A percentile compares a stretch with the other conserved stretches of the same genome.
phyloP scores from a whole-genome alignment of 495 filamentous ascomycete species.

The Penicillium tannophilum region DNA sequence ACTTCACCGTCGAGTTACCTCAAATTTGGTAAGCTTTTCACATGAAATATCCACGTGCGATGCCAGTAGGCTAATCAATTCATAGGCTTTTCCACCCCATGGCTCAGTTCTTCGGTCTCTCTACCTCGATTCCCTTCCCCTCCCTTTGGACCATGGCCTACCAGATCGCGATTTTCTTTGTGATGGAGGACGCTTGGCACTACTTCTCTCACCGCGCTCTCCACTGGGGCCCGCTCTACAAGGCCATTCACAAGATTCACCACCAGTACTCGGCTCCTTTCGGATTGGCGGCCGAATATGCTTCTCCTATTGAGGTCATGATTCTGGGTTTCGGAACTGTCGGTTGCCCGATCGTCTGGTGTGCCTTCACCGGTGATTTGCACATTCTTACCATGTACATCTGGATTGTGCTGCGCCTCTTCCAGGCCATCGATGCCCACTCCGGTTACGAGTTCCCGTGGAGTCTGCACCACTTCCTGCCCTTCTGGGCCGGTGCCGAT shows the following conservation, averaged over 20 bases:
- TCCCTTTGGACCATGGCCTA: constrained; percentile 79
- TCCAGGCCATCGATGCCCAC: constrained; percentile 98
- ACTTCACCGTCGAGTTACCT: constrained; percentile 96
- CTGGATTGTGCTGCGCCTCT: constrained; percentile 90
- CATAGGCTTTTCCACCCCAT: constrained; percentile 91
- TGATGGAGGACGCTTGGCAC: constrained; percentile 97
- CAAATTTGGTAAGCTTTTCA: constrained; percentile 77
- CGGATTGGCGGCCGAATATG: constrained; percentile 94
- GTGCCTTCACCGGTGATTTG: constrained; percentile 76
- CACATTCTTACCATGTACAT: constrained; percentile 98
- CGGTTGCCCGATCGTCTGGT: constrained; percentile 81
- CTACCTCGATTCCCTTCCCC: constrained; percentile 89
- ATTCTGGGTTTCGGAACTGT: constrained; percentile 92
- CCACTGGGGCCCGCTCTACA: constrained; percentile 95
- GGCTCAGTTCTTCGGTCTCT: constrained; percentile 88
- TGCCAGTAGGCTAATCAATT: not conserved
- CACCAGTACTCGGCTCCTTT: constrained; percentile 98
- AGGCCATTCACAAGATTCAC: constrained; percentile 95
- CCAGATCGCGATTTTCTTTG: constrained; percentile 93
- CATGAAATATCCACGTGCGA: not conserved
- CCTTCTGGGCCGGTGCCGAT: constrained; percentile 97
- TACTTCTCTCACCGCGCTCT: constrained; percentile 95
- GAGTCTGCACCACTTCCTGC: constrained; percentile 91
- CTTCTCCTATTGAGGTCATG: constrained; percentile 97
- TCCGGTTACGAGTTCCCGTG: constrained; percentile 97